Evolutionary conservation across 2,329 filamentous ascomycete genomes (phyloP), one percentile per base, ranked within the genome.

Genomic region (Trematosphaeria pertusa): DNA sequence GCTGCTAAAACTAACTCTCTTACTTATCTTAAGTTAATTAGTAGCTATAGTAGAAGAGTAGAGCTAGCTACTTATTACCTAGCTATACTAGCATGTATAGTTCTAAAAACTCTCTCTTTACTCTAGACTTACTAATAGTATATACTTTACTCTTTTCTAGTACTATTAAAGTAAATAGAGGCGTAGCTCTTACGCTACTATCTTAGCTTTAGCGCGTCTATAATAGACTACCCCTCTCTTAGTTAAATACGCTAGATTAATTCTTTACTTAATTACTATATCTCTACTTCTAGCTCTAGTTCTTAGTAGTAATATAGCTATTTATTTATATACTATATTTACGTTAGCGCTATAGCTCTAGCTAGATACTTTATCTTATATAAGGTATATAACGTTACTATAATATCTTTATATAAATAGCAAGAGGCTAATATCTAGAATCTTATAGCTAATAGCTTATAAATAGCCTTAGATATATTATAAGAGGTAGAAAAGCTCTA

Each of bases 181-280:
- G 32, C 34, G 33, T 48, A 48, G 32, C 45, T 37, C 26, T 48
- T 11, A 43, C 26, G 32, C 28, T 19, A 43, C 43, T 43, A 24
- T 43, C 34, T 43, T 14, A 43, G 34, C 20, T 48, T 26, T 31
- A 20, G 26, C 19, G 28, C 22, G 20, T 15, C 20, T 37, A 48
- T 48, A 37, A 17, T 48, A 21, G n/a, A n/a, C 34, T 14, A n/a
- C 39, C 22, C 15, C 9, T 43, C 34, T 24, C 32, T 37, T 15
- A 7, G 22, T 48, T 15, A n/a, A 48, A 37, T 32, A 26, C 33
- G 19, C 33, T 38, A n/a, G 45, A 48, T 33, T 20, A 48, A 43
- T 48, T 28, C 34, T 38, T 37, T 43, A 26, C 32, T 30, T 26
- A 7, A 14, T 37, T 37, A 43, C 22, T 30, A n/a, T 28, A 18